These are phyloP conservation scores for Boletellus sp. DNA, from an alignment of 768 basidiomycete genomes.

Conservation along the genomic window DNA sequence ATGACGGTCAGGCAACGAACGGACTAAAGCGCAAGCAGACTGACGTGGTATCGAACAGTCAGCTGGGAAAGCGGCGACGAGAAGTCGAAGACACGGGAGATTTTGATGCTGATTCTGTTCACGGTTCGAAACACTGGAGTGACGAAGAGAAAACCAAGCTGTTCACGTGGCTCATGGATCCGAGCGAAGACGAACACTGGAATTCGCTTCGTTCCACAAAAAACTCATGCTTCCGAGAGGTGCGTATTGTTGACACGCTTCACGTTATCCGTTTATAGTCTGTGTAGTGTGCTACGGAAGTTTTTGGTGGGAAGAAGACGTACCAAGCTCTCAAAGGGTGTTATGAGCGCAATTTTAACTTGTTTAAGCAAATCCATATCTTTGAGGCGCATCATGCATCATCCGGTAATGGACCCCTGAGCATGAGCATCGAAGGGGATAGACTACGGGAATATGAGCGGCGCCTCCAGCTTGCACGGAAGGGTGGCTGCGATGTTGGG, in stretches of 20 bases:
- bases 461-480: slow-evolving; percentile 62
- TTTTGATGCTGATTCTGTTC: slow-evolving; percentile 36
- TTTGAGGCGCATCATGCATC: slow-evolving; percentile 51
- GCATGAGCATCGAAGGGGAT: slow-evolving; percentile 52
- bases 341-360: slow-evolving; percentile 80
- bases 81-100: slow-evolving; percentile 28
- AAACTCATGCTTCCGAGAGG: slow-evolving; percentile 80
- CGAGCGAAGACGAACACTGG: slow-evolving; percentile 72
- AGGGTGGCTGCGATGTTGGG: slow-evolving; percentile 65
- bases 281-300: slow-evolving; percentile 60
- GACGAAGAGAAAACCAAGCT: slow-evolving; percentile 78
- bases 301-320: slow-evolving; percentile 74
- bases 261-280: not conserved
- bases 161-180: slow-evolving; percentile 76
- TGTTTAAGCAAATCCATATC: slow-evolving; percentile 78
- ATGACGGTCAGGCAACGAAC: slow-evolving; percentile 21
- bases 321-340: slow-evolving; percentile 83
- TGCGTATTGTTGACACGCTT: slow-evolving; percentile 23
- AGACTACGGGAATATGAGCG: slow-evolving; percentile 69
- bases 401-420: slow-evolving; percentile 37
- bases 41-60: slow-evolving; percentile 31
- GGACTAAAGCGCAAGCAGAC: slow-evolving; percentile 45
- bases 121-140: slow-evolving; percentile 81
- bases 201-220: slow-evolving; percentile 73
- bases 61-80: slow-evolving; percentile 30